Conservation (phyloP, 108 stramenopile genomes). For the Aurantiochytrium sp. region DNA sequence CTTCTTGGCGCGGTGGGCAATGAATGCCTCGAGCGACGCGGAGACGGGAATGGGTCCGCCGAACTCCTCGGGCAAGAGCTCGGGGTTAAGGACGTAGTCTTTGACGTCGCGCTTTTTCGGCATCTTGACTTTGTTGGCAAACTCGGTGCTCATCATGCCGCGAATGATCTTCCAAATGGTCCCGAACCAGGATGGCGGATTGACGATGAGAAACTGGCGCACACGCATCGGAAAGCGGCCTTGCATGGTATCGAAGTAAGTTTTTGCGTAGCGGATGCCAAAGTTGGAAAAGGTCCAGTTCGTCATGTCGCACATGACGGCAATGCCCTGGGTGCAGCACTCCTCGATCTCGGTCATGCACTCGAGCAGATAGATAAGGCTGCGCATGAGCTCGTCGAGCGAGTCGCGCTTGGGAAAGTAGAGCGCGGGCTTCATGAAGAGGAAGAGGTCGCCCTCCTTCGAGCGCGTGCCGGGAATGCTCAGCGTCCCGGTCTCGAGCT, state of each 20-base stretch:
- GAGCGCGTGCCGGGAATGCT: slow-evolving; percentile 50
- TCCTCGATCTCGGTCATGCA: slow-evolving; percentile 52
- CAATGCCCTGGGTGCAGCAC: slow-evolving; percentile 51
- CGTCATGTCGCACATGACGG: slow-evolving; percentile 57
- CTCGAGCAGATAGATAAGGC: slow-evolving; percentile 52
- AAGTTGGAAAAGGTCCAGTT: slow-evolving; percentile 57
- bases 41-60: background rate
- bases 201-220: slow-evolving; percentile 54
- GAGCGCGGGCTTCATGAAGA: slow-evolving; percentile 56
- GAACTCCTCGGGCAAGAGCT: background rate
- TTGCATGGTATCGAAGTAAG: slow-evolving; percentile 56
- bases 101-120: background rate
- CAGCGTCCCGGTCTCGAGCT: background rate
- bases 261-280: slow-evolving; percentile 42
- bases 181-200: slow-evolving; percentile 59
- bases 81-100: background rate
- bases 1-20: background rate
- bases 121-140: background rate
- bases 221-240: slow-evolving; percentile 51
- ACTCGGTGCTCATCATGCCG: background rate
- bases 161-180: slow-evolving; percentile 20
- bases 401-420: slow-evolving; percentile 49
- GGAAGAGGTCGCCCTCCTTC: slow-evolving; percentile 43
- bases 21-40: background rate
- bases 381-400: slow-evolving; percentile 48